Percentiles rank a stretch among this genome's conserved stretches.
phyloP scores from a whole-genome alignment of 2,329 filamentous ascomycete genomes.

The Ophiostoma quercus region DNA sequence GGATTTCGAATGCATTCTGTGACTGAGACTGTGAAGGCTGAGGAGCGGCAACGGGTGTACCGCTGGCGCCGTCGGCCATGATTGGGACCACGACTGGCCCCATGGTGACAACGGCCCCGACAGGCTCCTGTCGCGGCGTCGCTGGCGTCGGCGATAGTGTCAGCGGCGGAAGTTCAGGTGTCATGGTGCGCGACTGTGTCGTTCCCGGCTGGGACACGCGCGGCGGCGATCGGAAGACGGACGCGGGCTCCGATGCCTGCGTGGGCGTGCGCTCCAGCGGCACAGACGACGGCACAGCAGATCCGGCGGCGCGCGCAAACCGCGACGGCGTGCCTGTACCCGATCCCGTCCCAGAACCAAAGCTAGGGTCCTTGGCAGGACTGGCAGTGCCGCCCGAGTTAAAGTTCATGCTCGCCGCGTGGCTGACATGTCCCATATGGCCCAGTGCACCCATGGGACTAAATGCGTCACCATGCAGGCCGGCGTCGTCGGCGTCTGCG shows the following conservation, averaged over 20 bases:
- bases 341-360: neutral
- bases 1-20: neutral
- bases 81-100: neutral
- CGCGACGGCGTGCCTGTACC: neutral
- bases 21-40: neutral
- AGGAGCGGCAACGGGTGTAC: neutral
- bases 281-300: neutral
- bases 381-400: constrained; percentile 18
- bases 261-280: constrained; percentile 14
- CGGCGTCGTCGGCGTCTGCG: constrained; percentile 6
- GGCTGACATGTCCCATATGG: neutral
- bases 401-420: neutral
- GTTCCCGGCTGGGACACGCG: neutral
- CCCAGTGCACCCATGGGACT: neutral
- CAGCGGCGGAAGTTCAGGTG: neutral
- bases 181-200: neutral
- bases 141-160: neutral
- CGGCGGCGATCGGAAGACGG: constrained; percentile 16
- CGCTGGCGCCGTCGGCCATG: constrained; percentile 6
- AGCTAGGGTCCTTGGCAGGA: constrained; percentile 16
- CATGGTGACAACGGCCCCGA: neutral
- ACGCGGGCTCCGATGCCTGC: constrained; percentile 9
- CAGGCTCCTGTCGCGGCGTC: neutral
- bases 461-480: constrained; percentile 15
- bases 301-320: neutral